Evolutionary conservation across 129 eudicot genomes (phyloP).

Genomic region (Silybum marianum): DNA sequence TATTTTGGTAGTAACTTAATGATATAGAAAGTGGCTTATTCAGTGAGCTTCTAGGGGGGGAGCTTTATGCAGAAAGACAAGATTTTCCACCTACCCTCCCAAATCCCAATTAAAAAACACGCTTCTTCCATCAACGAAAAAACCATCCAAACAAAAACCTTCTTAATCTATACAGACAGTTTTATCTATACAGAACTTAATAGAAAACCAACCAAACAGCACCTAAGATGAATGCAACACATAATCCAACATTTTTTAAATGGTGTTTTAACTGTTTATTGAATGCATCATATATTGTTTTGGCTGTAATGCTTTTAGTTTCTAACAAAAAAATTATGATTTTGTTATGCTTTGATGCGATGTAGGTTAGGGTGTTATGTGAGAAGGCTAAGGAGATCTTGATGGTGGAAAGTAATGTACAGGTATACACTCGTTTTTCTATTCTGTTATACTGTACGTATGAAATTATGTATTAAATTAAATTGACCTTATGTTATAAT

Average conservation of each 20-base stretch:
- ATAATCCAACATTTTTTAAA: not conserved
- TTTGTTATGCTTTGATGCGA: not conserved
- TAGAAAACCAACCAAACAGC: too few relatives aligned
- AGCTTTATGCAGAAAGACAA: too few relatives aligned
- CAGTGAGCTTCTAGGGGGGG: too few relatives aligned
- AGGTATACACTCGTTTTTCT: constrained; percentile 49
- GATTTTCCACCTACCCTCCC: too few relatives aligned
- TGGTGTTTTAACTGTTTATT: not conserved
- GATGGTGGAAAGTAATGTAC: constrained; percentile 91
- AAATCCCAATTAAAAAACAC: too few relatives aligned
- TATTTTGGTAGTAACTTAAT: too few relatives aligned
- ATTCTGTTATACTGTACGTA: not conserved
- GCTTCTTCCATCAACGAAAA: too few relatives aligned
- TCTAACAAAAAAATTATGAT: not conserved
- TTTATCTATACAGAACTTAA: too few relatives aligned
- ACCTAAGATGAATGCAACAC: too few relatives aligned
- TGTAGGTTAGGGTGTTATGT: constrained; percentile 71
- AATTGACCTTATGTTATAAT: not conserved
- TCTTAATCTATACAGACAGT: too few relatives aligned
- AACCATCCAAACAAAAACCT: too few relatives aligned
- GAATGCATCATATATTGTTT: not conserved
- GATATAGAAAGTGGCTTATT: too few relatives aligned
- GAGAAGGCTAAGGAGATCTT: constrained; percentile 91
- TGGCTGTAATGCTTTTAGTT: not conserved
- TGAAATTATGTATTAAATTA: not conserved